Conservation (phyloP, 1,284 basidiomycete genomes). For the Singerocomus inundabilis region DNA sequence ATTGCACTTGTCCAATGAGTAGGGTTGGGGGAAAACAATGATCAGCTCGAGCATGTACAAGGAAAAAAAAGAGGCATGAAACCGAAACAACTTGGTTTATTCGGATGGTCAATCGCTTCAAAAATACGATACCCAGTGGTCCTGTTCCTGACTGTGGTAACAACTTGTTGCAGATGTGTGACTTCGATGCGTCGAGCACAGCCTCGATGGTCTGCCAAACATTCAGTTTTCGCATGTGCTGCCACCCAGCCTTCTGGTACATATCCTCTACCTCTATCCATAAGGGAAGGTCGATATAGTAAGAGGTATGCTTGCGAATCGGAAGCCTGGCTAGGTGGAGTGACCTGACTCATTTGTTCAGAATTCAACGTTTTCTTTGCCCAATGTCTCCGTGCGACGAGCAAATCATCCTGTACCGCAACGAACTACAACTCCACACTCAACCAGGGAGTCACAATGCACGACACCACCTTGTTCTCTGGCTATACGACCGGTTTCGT, state of each 20-base stretch:
- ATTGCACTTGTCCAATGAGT: conserved; percentile 55
- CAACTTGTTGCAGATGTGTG: conserved; percentile 55
- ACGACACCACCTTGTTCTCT: not conserved
- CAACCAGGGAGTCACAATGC: too few relatives aligned
- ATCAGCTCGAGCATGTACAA: not conserved
- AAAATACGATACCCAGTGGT: conserved; percentile 55
- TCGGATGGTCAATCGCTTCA: conserved; percentile 71
- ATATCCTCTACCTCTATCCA: too few relatives aligned
- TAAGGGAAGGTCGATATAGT: too few relatives aligned
- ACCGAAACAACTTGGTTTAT: conserved; percentile 74
- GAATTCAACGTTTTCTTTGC: not conserved
- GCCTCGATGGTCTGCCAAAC: too few relatives aligned
- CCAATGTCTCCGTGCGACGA: not conserved
- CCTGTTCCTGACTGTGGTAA: conserved; percentile 52
- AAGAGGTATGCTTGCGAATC: not conserved
- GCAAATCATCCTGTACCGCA: not conserved
- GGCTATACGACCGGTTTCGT: not conserved
- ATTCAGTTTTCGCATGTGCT: too few relatives aligned
- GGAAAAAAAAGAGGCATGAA: conserved; percentile 45
- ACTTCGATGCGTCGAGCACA: too few relatives aligned
- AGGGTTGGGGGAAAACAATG: not conserved
- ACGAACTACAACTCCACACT: not conserved
- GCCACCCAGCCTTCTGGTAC: too few relatives aligned
- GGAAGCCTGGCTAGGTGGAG: not conserved
- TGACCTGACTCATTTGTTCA: not conserved